These are phyloP conservation scores for Cyclostephanos tholiformis DNA, from an alignment of 108 stramenopile genomes.

Conservation along the genomic window DNA sequence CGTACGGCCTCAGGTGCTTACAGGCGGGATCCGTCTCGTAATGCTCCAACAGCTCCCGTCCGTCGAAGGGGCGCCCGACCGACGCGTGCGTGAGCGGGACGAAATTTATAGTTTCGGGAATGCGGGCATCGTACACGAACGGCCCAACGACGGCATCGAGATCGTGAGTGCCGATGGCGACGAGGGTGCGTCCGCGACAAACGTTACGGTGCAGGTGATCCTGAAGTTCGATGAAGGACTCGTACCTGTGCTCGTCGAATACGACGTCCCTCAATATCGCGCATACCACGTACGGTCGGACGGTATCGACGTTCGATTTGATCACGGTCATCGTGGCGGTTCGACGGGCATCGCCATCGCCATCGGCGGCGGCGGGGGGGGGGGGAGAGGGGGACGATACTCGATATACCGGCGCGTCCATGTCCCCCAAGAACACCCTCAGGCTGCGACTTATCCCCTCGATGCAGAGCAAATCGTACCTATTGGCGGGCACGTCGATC, in stretches of 20 bases:
- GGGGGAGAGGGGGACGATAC: constrained; percentile 34
- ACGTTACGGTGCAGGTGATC: constrained; percentile 99
- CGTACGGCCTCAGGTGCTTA: constrained; percentile 98
- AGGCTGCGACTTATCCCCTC: constrained; percentile 96
- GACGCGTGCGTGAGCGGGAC: constrained; percentile 91
- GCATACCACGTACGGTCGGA: constrained; percentile 97
- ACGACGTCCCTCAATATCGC: constrained; percentile 94
- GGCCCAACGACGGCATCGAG: constrained; percentile 91
- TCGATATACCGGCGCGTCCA: constrained; percentile 75
- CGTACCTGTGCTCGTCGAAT: constrained; percentile 88
- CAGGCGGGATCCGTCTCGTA: constrained; percentile 90
- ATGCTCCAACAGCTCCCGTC: constrained; percentile 67
- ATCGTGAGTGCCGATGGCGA: constrained; percentile 99
- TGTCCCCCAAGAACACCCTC: constrained; percentile 89
- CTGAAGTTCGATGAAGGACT: constrained; percentile 99
- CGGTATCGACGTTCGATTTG: constrained; percentile 72
- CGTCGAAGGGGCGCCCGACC: constrained; percentile 66
- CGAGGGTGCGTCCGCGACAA: constrained; percentile 96
- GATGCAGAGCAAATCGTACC: constrained; percentile 98
- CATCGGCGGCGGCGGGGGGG: constrained; percentile 1
- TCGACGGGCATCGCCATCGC: constrained; percentile 25
- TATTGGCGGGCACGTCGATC: constrained; percentile 99
- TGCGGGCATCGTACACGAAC: constrained; percentile 90
- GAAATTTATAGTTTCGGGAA: constrained; percentile 88
- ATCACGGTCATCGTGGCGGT: constrained; percentile 77